A percentile compares a stretch with the other conserved stretches of the same genome.
phyloP scores from a whole-genome alignment of 2,329 filamentous ascomycete species.

The Sarocladiaceae sp. region DNA sequence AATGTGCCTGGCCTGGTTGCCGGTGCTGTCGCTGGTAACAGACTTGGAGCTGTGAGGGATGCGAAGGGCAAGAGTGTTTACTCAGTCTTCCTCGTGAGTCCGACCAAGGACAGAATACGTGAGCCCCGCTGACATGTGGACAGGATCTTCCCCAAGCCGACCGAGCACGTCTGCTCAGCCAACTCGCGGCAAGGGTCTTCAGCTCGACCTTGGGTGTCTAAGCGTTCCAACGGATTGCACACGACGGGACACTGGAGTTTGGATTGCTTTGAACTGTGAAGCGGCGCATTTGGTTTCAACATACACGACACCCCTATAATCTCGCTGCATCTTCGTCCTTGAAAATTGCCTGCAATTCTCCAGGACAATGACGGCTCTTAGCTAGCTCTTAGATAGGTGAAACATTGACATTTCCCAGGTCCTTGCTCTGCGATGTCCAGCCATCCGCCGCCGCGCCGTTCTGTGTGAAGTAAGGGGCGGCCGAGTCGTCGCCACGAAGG shows the following conservation, averaged over 20 bases:
- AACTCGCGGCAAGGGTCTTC: conserved; percentile 83
- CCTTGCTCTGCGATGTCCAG: conserved; percentile 12
- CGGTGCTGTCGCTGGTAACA: conserved; percentile 87
- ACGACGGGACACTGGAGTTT: not conserved
- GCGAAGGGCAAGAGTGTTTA: conserved; percentile 94
- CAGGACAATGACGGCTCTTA: no score
- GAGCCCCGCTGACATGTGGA: not conserved
- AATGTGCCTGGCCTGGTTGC: conserved; percentile 88
- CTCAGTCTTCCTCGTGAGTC: conserved; percentile 66
- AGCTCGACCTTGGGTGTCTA: conserved; percentile 66
- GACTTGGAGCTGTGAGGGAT: conserved; percentile 85
- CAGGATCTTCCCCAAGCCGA: conserved; percentile 80
- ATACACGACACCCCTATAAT: not conserved
- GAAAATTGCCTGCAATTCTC: not conserved
- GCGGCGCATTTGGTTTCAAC: conserved; percentile 7
- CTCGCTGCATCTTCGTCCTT: not conserved
- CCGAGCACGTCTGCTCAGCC: conserved; percentile 73
- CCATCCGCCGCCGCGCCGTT: conserved; percentile 10
- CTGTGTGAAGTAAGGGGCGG: conserved; percentile 4
- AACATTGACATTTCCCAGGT: conserved; percentile 3
- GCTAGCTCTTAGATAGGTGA: conserved; percentile 6
- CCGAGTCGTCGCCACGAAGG: conserved; percentile 8
- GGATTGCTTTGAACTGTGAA: conserved; percentile 10
- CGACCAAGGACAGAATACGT: not conserved
- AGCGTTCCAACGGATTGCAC: not conserved